Conservation (phyloP, 352 stramenopile genomes). For the Globisporangium middletonii region DNA sequence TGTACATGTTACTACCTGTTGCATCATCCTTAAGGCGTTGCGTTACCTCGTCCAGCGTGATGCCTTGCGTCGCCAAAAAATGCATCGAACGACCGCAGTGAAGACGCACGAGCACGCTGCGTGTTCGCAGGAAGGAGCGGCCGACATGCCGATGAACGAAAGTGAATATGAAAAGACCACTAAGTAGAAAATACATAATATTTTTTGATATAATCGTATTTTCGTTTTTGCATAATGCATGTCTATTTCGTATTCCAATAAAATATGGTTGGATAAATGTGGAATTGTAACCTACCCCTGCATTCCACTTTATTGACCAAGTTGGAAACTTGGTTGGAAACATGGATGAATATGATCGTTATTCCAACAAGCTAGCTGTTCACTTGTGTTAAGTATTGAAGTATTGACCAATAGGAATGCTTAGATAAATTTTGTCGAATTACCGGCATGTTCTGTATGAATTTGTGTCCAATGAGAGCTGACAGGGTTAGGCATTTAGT, state of each 20-base stretch:
- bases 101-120: background rate
- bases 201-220: background rate
- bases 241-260: background rate
- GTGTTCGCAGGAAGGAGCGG: background rate
- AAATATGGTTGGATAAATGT: background rate
- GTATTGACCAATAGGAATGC: too few species aligned
- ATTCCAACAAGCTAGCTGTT: too few species aligned
- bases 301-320: too few species aligned
- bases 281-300: too few species aligned
- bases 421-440: too few species aligned
- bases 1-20: background rate
- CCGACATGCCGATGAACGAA: background rate
- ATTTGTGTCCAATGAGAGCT: too few species aligned
- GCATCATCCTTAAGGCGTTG: background rate
- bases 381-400: too few species aligned
- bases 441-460: too few species aligned
- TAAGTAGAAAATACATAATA: background rate
- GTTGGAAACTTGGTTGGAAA: too few species aligned
- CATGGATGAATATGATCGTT: too few species aligned
- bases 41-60: background rate
- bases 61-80: background rate
- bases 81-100: background rate
- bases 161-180: background rate
- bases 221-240: background rate
- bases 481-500: too few species aligned